Evolutionary conservation across 2,329 filamentous ascomycete species (phyloP).

Genomic region (Rachicladosporium sp.): DNA sequence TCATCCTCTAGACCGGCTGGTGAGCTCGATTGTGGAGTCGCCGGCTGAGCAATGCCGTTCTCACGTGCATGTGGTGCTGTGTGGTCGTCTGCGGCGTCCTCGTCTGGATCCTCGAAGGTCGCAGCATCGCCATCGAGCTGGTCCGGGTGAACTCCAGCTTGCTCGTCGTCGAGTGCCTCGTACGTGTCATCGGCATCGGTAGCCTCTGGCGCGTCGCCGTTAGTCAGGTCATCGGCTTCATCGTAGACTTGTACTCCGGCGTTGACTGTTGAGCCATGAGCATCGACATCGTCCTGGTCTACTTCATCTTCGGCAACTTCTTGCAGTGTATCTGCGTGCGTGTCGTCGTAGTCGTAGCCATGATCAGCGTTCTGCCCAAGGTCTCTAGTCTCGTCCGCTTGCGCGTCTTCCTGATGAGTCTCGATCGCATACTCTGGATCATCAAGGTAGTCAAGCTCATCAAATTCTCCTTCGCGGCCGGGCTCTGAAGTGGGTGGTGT

Average conservation of each 20-base stretch:
- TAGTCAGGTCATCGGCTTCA: conserved; percentile 6
- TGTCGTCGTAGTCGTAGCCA: too few relatives aligned
- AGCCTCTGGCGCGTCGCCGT: too few relatives aligned
- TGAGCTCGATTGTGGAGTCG: not conserved
- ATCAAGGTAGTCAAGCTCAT: too few relatives aligned
- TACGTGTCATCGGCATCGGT: too few relatives aligned
- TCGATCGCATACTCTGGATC: too few relatives aligned
- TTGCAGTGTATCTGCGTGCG: too few relatives aligned
- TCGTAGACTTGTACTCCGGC: conserved; percentile 3
- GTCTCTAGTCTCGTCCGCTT: too few relatives aligned
- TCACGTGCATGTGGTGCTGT: not conserved
- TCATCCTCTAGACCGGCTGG: conserved; percentile 10
- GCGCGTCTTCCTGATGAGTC: too few relatives aligned
- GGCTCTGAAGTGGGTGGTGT: not conserved
- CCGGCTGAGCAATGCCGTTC: not conserved
- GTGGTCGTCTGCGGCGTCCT: conserved; percentile 9
- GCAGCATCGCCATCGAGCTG: not conserved
- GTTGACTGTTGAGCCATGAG: not conserved
- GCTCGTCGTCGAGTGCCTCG: too few relatives aligned
- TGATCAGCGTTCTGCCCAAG: too few relatives aligned
- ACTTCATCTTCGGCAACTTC: too few relatives aligned
- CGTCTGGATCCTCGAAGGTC: conserved; percentile 6
- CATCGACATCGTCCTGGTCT: too few relatives aligned
- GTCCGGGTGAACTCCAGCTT: conserved; percentile 11
- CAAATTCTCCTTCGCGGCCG: not conserved